Percentiles rank a stretch among this genome's conserved stretches.
phyloP scores from a whole-genome alignment of 2,329 filamentous ascomycete genomes.

The Cladosporium sp. region DNA sequence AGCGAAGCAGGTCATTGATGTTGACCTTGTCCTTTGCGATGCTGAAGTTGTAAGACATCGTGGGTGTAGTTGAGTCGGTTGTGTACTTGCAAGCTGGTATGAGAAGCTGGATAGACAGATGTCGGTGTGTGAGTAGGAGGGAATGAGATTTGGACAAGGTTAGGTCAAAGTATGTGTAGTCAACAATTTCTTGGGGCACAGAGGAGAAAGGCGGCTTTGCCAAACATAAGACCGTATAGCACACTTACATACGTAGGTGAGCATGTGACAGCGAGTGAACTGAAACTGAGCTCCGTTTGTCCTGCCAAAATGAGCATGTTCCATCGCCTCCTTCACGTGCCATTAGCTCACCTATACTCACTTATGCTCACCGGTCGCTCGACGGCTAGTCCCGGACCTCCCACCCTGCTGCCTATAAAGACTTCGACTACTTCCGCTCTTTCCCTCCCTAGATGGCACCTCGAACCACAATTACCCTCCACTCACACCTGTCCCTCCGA shows the following conservation, averaged over 20 bases:
- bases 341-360: not conserved
- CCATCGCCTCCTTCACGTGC: not conserved
- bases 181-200: no score
- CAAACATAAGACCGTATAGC: no score
- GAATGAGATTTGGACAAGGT: no score
- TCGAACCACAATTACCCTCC: not conserved
- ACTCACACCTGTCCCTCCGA: not conserved
- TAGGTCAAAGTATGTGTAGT: no score
- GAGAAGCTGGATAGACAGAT: no score
- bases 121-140: no score
- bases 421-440: not conserved
- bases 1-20: no score
- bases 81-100: no score
- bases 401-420: not conserved
- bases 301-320: not conserved
- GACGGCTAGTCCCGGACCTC: not conserved
- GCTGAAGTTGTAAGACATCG: no score
- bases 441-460: not conserved
- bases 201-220: no score
- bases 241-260: not conserved
- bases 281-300: not conserved
- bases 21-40: no score
- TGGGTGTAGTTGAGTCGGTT: no score
- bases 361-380: not conserved
- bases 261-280: not conserved